A percentile compares a stretch with the other conserved stretches of the same genome.
phyloP scores from a whole-genome alignment of 345 rosid genomes.

The Eucalyptus marginata region DNA sequence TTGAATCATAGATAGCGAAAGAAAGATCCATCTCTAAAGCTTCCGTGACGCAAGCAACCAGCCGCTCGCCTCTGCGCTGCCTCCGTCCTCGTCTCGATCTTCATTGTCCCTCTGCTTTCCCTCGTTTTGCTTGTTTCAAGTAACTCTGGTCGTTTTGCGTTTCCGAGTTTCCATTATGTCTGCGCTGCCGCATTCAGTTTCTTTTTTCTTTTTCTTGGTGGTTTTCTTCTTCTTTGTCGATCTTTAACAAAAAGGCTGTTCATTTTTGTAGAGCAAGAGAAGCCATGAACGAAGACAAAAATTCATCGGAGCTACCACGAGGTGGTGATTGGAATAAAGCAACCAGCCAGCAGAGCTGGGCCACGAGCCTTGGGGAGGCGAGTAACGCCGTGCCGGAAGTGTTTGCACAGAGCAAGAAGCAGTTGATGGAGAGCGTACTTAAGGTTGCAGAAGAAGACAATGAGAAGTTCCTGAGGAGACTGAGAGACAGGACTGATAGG shows the following conservation, averaged over 20 bases:
- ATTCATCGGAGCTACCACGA: too few relatives aligned
- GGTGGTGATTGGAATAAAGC: neutral
- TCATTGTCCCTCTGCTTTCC: neutral
- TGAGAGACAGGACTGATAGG: slow-evolving; percentile 64
- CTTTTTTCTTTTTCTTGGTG: neutral
- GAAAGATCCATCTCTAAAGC: too few relatives aligned
- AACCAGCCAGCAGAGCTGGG: slow-evolving; percentile 26
- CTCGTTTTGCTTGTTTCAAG: neutral
- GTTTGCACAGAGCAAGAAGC: slow-evolving; percentile 34
- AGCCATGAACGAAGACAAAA: neutral
- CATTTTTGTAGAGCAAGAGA: neutral
- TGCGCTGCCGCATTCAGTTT: neutral
- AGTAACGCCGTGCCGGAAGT: slow-evolving; percentile 19
- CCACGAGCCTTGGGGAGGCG: slow-evolving; percentile 31
- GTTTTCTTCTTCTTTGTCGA: neutral
- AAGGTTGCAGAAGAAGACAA: slow-evolving; percentile 63
- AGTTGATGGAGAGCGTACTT: slow-evolving; percentile 41
- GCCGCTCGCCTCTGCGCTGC: too few relatives aligned
- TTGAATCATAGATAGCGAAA: too few relatives aligned
- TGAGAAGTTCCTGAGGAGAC: slow-evolving; percentile 33
- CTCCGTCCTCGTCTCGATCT: too few relatives aligned
- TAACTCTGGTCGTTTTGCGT: neutral
- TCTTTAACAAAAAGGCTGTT: neutral
- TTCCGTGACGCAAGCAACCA: too few relatives aligned
- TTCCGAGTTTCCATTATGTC: neutral